phyloP scores from a whole-genome alignment of 2,329 filamentous ascomycete genomes.

The Nothomitra cinnamomea region DNA sequence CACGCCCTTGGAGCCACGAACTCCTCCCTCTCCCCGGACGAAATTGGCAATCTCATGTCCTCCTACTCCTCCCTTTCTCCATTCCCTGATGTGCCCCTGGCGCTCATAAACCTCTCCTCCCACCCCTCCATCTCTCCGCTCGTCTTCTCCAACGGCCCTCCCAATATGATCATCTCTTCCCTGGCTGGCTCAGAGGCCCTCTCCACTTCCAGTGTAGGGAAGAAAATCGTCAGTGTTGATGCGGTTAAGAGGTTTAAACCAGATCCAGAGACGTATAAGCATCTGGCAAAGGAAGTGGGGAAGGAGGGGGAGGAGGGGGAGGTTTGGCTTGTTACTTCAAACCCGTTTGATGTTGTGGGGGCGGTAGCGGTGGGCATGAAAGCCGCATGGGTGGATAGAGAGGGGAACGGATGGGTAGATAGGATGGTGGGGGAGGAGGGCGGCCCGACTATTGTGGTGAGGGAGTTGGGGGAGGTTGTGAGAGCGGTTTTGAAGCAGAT shows the following conservation, averaged over 20 bases:
- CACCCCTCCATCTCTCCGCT: conserved; percentile 32
- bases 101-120: conserved; percentile 31
- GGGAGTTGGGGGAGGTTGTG: too few relatives aligned
- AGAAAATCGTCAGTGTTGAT: conserved; percentile 44
- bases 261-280: conserved; percentile 39
- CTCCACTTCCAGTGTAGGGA: conserved; percentile 29
- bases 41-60: conserved; percentile 37
- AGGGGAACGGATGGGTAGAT: conserved; percentile 48
- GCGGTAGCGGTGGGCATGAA: conserved; percentile 43
- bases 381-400: conserved; percentile 50
- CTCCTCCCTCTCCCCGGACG: conserved; percentile 26
- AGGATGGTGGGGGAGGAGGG: conserved; percentile 29
- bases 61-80: conserved; percentile 38
- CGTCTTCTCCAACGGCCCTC: conserved; percentile 55
- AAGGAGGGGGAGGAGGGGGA: conserved; percentile 27
- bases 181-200: conserved; percentile 40
- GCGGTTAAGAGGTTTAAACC: conserved; percentile 46
- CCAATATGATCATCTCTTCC: conserved; percentile 43
- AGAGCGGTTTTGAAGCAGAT: too few relatives aligned
- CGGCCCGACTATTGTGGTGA: neutral
- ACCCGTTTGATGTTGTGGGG: conserved; percentile 30
- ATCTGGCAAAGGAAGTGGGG: conserved; percentile 35
- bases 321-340: conserved; percentile 54
- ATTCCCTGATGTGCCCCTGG: conserved; percentile 45
- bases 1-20: conserved; percentile 46